Evolutionary conservation across 2,329 filamentous ascomycete genomes (phyloP), one percentile per base, ranked within the genome.

Genomic region (Ciborinia camelliae): DNA sequence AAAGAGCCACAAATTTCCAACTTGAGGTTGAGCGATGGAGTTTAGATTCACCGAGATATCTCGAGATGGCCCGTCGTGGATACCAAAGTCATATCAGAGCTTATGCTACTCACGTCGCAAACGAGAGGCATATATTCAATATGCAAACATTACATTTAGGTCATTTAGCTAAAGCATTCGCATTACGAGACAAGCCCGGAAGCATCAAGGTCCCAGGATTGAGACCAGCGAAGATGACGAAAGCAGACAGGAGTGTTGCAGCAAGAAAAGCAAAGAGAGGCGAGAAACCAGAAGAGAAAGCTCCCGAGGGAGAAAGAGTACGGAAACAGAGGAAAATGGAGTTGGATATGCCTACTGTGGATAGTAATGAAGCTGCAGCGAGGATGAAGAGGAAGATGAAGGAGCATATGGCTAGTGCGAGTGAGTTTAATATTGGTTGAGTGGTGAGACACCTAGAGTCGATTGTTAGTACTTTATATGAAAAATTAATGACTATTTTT

Each of bases 71-170:
- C 0, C 86, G 92, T 26, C 87, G 91, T 70, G 95, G 89, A 0
- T 99, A 91, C 79, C 92, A 96, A 74, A 95, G 91, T 59, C 93
- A 98, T 73, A 89, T 99, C 63, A 85, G 95, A 63, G 95, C 95
- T 0, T 99, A 99, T 76, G 92, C 95, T 2, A 99, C 95, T 0
- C 95, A 99, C 77, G 86, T 94, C 35, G 88, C 90, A 37, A 88
- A 89, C 51, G 95, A 99, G 79, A 84, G 95, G 61, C 81, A 81
- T 61, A 93, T 90, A 75, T 99, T 99, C 76, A 91, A 98, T 76
- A 96, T 97, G 77, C 92, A 91, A 66, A 86, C 91, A 73, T 79
- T 99, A 54, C 95, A 99, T 76, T 79, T 98, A 9, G 95, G 95
- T 3, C 95, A 99, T 80, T 81, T 95, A 69, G 94, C 94, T 9